Evolutionary conservation across 179 eudicot genomes (phyloP).

Genomic region (Patellifolia procumbens): DNA sequence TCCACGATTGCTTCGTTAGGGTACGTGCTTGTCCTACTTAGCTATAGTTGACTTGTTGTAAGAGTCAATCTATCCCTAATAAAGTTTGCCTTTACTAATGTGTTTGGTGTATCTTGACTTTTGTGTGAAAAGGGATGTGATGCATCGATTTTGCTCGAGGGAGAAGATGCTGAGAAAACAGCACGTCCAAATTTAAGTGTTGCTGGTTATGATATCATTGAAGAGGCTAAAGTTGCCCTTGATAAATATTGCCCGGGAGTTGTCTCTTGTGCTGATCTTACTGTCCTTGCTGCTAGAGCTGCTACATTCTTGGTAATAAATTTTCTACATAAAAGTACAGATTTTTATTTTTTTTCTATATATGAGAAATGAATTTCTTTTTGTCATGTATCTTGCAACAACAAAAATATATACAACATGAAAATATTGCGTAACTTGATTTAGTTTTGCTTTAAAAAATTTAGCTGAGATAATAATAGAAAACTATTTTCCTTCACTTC

Average conservation of each 20-base stretch:
- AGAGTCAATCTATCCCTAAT: neutral
- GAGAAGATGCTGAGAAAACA: conserved; percentile 22
- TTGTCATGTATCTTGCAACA: neutral
- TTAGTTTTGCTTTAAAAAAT: too few relatives aligned
- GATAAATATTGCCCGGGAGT: conserved; percentile 39
- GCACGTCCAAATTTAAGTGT: conserved; percentile 18
- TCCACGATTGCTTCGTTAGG: conserved; percentile 36
- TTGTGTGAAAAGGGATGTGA: conserved; percentile 27
- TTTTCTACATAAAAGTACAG: too few relatives aligned
- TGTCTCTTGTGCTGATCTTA: conserved; percentile 46
- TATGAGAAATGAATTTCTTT: neutral
- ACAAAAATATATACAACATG: too few relatives aligned
- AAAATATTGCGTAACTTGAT: too few relatives aligned
- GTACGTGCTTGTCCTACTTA: conserved; percentile 2
- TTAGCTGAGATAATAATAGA: too few relatives aligned
- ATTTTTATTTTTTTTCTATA: too few relatives aligned
- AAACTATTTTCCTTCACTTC: too few relatives aligned
- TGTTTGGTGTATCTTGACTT: neutral
- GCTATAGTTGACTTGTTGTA: too few relatives aligned
- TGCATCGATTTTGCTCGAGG: conserved; percentile 28
- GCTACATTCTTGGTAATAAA: conserved; percentile 23
- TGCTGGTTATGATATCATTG: conserved; percentile 28
- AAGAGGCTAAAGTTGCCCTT: conserved; percentile 32
- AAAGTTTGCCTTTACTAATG: too few relatives aligned
- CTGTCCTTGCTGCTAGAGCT: conserved; percentile 27